A percentile compares a stretch with the other conserved stretches of the same genome.
Conservation (phyloP, 176 grass and related monocot genomes). For the Hordeum marinum region DNA sequence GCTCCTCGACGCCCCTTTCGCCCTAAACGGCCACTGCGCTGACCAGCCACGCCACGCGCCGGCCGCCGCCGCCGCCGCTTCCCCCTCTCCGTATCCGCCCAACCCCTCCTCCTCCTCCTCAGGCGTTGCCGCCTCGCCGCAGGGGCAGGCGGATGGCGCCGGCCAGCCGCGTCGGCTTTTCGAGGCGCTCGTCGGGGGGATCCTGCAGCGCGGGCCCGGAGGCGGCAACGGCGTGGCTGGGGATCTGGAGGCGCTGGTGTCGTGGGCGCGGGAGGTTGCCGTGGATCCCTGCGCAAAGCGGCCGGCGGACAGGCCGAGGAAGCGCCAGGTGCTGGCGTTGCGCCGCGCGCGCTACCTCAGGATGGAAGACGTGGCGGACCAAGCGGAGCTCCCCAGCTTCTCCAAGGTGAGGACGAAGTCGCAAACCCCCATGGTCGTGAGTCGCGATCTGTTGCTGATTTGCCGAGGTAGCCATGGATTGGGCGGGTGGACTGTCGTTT, state of each 20-base stretch:
- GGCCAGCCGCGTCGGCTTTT: constrained; percentile 28
- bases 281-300: constrained; percentile 43
- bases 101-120: not conserved
- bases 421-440: constrained; percentile 16
- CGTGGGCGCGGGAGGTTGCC: constrained; percentile 53
- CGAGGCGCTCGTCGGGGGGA: constrained; percentile 31
- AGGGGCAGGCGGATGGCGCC: constrained; percentile 9
- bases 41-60: constrained; percentile 31
- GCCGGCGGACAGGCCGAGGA: constrained; percentile 22
- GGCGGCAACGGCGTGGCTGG: constrained; percentile 14
- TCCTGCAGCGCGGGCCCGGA: constrained; percentile 11
- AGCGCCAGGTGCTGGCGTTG: constrained; percentile 47
- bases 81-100: not conserved
- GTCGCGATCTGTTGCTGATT: constrained; percentile 14
- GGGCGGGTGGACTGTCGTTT: constrained; percentile 7
- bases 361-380: constrained; percentile 46
- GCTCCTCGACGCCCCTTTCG: constrained; percentile 43
- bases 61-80: not conserved
- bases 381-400: constrained; percentile 58
- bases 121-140: not conserved
- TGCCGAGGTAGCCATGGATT: not conserved
- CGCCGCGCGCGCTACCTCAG: constrained; percentile 58
- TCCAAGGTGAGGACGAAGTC: constrained; percentile 33
- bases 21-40: constrained; percentile 34
- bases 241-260: constrained; percentile 43